A percentile compares a stretch with the other conserved stretches of the same genome.
Conservation (phyloP, 1,284 basidiomycete species). For the Ceratobasidium papillatum region DNA sequence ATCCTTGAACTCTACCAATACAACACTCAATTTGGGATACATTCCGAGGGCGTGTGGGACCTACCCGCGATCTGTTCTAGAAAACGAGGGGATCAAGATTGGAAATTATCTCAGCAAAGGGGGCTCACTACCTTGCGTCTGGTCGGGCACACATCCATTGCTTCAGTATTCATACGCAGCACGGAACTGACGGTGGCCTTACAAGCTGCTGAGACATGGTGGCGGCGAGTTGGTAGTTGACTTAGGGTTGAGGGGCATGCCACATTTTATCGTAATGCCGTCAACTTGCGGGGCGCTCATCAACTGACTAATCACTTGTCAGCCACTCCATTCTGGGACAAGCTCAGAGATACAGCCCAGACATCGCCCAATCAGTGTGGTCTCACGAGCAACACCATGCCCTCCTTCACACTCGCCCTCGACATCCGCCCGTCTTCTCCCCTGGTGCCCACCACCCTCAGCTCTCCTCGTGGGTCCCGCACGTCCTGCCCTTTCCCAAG, state of each 20-base stretch:
- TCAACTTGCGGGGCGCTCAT: neutral
- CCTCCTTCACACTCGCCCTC: slow-evolving; percentile 12
- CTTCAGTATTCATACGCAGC: neutral
- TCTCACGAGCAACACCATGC: neutral
- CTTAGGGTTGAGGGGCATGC: neutral
- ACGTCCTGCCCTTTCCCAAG: neutral
- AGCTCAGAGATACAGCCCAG: neutral
- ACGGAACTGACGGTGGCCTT: slow-evolving; percentile 5
- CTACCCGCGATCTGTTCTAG: slow-evolving; percentile 41
- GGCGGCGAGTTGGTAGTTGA: neutral
- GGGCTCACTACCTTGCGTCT: slow-evolving; percentile 34
- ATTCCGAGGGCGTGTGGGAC: neutral
- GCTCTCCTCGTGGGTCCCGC: neutral
- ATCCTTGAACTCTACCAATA: slow-evolving; percentile 35
- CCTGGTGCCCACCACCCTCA: neutral
- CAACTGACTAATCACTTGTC: slow-evolving; percentile 6
- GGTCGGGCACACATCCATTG: neutral
- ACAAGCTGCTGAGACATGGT: slow-evolving; percentile 38
- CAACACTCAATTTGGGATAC: neutral
- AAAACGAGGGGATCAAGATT: slow-evolving; percentile 18
- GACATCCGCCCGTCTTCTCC: slow-evolving; percentile 3
- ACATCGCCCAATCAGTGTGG: neutral
- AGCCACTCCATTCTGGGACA: neutral
- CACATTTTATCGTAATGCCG: slow-evolving; percentile 24
- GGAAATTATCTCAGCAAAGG: no score